phyloP scores from a whole-genome alignment of 768 basidiomycete genomes.

The Clitopilus hobsonii region DNA sequence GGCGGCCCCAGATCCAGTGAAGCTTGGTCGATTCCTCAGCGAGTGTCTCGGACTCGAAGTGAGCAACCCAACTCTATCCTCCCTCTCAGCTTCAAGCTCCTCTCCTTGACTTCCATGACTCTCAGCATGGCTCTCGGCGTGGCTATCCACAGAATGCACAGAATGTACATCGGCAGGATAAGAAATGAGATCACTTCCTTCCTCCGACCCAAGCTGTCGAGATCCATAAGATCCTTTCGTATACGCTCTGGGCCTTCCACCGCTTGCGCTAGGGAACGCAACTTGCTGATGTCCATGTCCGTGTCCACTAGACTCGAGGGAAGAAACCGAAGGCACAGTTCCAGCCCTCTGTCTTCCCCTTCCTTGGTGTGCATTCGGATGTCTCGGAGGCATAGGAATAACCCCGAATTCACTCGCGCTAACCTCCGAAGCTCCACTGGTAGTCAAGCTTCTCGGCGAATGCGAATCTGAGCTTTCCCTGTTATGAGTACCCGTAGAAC shows the following conservation, averaged over 20 bases:
- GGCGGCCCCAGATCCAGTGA: constrained; percentile 27
- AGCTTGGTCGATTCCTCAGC: constrained; percentile 35
- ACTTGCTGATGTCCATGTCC: constrained; percentile 15
- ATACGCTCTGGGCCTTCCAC: constrained; percentile 8
- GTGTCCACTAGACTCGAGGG: not conserved
- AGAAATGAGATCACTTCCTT: constrained; percentile 19
- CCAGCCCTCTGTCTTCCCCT: constrained; percentile 25
- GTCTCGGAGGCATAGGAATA: constrained; percentile 40
- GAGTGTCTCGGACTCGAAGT: constrained; percentile 43
- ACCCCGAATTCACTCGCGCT: constrained; percentile 29
- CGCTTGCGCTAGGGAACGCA: constrained; percentile 22
- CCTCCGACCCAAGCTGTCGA: constrained; percentile 7
- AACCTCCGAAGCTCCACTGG: constrained; percentile 22
- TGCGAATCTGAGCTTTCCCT: constrained; percentile 58
- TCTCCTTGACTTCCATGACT: constrained; percentile 50
- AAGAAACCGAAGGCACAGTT: constrained; percentile 26
- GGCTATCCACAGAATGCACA: not conserved
- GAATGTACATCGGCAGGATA: not conserved
- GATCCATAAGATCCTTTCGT: constrained; percentile 4
- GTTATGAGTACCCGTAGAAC: constrained; percentile 23
- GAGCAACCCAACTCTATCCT: constrained; percentile 57
- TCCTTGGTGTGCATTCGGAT: constrained; percentile 26
- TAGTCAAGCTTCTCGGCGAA: constrained; percentile 33
- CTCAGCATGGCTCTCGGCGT: constrained; percentile 34
- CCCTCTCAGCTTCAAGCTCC: constrained; percentile 58